Evolutionary conservation across 768 basidiomycete genomes (phyloP).

Genomic region (Tricholoma flavovirens): DNA sequence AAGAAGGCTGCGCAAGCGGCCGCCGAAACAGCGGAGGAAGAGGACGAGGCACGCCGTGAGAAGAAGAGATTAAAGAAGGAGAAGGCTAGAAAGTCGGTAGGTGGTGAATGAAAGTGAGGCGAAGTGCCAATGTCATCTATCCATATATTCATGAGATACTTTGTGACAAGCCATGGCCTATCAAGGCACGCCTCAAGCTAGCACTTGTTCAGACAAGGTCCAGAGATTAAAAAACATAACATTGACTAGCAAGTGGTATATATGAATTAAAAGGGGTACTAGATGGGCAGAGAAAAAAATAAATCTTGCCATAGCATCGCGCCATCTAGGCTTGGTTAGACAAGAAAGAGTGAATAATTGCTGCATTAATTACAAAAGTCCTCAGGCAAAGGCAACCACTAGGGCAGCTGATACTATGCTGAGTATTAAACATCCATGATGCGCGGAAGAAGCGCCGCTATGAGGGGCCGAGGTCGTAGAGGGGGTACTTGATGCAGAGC

Average conservation of each 20-base stretch:
- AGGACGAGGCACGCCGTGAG: constrained; percentile 57
- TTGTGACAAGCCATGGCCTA: too few relatives aligned
- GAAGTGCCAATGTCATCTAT: too few relatives aligned
- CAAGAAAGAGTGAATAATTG: not conserved
- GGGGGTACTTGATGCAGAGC: constrained; percentile 24
- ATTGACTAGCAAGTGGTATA: too few relatives aligned
- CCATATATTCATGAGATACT: too few relatives aligned
- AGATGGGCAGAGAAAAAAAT: too few relatives aligned
- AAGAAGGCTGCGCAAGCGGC: constrained; percentile 53
- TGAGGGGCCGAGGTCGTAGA: constrained; percentile 4
- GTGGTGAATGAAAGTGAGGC: constrained; percentile 24
- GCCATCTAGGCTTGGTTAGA: not conserved
- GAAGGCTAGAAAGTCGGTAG: constrained; percentile 44
- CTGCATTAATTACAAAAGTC: not conserved
- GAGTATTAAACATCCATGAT: constrained; percentile 27
- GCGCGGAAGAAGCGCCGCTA: constrained; percentile 29
- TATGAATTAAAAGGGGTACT: too few relatives aligned
- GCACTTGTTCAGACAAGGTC: too few relatives aligned
- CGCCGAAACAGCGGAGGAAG: constrained; percentile 41
- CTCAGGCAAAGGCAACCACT: constrained; percentile 31
- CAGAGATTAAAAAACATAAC: too few relatives aligned
- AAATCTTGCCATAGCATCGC: too few relatives aligned
- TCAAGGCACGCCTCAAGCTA: too few relatives aligned
- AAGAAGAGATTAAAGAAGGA: constrained; percentile 65
- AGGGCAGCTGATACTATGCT: constrained; percentile 25